Base-by-base conservation (phyloP, 129 eudicot genomes). In the Tanacetum coccineum region DNA sequence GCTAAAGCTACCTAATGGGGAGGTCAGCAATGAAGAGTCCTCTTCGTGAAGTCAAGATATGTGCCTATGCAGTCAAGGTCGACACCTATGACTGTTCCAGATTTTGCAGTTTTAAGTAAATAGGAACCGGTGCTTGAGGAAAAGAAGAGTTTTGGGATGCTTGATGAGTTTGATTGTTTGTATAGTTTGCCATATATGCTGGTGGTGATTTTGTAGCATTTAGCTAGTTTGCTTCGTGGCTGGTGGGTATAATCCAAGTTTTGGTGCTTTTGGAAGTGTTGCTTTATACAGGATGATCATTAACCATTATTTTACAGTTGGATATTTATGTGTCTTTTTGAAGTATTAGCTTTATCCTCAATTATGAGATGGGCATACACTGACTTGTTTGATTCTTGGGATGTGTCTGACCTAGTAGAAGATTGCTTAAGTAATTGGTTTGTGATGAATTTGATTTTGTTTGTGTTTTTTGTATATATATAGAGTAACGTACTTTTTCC, bases 71-170 rank as follows among this genome's bases (percentile, higher is more conserved):
- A 22, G 68, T 51, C 74, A 50, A 51, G 28, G 78, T 44, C 59
- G 47, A 54, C 49, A 1, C 26, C 49, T 28, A 62, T 47, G 76
- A 74, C 70, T 60, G 69, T 40, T 40, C 26, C 11, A 66, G 76
- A 51, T 81, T 81, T 81, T 77, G 82, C 85, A 71, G 68, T 59
- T 53, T 49, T 14, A 1, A 21, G 70, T 73, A 68, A 60, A 69
- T 64, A 61, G 74, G 50, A 36, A 36, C 10, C 42, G 9, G 42
- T 36, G 42, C 10, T 1, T 36, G 42, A 36, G 10, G 42, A 1
- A 36, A 36, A 36, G 7, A 36, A 64, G 68, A 39, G 64, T 19
- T 70, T 72, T 57, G 28, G 18, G 18, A 63, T 63, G 53, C 53
- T 42, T 40, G 53, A 62, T 62, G 67, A 62, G 51, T 9, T 26